Evolutionary conservation across 495 filamentous ascomycete species (phyloP).

Genomic region (Hypoxylon crocopeplum): DNA sequence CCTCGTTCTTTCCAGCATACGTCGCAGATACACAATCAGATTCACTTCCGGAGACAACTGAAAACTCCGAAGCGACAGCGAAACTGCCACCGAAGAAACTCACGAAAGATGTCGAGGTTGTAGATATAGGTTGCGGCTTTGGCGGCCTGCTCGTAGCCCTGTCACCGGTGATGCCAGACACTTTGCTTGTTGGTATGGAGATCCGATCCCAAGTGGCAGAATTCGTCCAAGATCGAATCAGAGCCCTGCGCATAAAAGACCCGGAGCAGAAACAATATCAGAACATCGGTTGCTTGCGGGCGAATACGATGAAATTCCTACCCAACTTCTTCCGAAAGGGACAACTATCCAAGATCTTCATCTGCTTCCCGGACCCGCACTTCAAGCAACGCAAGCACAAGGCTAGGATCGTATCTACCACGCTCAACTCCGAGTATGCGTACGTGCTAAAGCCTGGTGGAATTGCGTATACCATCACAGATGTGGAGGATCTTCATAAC

Average conservation of each 20-base stretch:
- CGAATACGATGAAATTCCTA: conserved; percentile 98
- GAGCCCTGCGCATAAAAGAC: conserved; percentile 76
- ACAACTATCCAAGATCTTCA: conserved; percentile 88
- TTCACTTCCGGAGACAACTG: conserved; percentile 8
- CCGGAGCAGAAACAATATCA: conserved; percentile 68
- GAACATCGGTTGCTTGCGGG: conserved; percentile 84
- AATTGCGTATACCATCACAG: conserved; percentile 92
- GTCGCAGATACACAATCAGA: conserved; percentile 32
- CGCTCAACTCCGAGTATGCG: conserved; percentile 90
- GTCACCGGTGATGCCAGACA: conserved; percentile 79
- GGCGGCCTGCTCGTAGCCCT: conserved; percentile 90
- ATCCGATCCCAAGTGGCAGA: conserved; percentile 88
- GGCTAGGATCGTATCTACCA: conserved; percentile 87
- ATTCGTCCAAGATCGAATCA: conserved; percentile 85
- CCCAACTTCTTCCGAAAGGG: conserved; percentile 87
- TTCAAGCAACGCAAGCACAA: conserved; percentile 99
- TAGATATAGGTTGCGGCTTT: conserved; percentile 97
- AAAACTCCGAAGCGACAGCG: conserved; percentile 19
- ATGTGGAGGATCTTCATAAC: conserved; percentile 89
- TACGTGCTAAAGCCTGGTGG: conserved; percentile 85
- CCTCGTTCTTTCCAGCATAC: conserved; percentile 79
- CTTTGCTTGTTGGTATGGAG: conserved; percentile 87
- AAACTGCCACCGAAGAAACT: conserved; percentile 49
- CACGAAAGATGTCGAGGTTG: conserved; percentile 80
- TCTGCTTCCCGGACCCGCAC: conserved; percentile 98